These are phyloP conservation scores for Arthrinium puccinioides DNA, from an alignment of 2,329 filamentous ascomycete species.

Conservation along the genomic window DNA sequence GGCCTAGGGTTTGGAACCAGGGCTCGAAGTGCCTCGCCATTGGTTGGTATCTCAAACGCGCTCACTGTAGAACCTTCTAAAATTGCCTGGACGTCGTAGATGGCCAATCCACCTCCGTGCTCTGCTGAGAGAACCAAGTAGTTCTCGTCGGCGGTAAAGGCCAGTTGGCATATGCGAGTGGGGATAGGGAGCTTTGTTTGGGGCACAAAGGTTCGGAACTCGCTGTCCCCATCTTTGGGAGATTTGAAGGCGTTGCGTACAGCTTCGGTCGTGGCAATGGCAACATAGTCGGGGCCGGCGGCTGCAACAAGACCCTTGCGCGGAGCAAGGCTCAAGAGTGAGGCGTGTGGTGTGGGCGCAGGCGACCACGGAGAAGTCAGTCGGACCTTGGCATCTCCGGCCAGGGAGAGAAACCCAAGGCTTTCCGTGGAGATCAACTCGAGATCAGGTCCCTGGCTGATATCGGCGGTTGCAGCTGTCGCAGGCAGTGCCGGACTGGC, in stretches of 20 bases:
- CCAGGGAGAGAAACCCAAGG: slow-evolving; percentile 74
- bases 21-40: slow-evolving; percentile 64
- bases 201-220: slow-evolving; percentile 64
- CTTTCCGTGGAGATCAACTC: slow-evolving; percentile 78
- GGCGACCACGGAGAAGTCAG: slow-evolving; percentile 73
- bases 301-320: slow-evolving; percentile 77
- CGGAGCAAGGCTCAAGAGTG: slow-evolving; percentile 77
- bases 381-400: slow-evolving; percentile 75
- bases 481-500: slow-evolving; percentile 9
- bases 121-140: slow-evolving; percentile 80
- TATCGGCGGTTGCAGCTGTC: slow-evolving; percentile 7
- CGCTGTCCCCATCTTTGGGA: slow-evolving; percentile 50
- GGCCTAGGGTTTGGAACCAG: slow-evolving; percentile 74
- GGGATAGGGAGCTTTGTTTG: slow-evolving; percentile 67
- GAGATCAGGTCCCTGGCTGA: slow-evolving; percentile 57
- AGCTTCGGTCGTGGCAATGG: slow-evolving; percentile 69
- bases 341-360: slow-evolving; percentile 69
- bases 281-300: slow-evolving; percentile 72
- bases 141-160: slow-evolving; percentile 84
- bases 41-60: slow-evolving; percentile 70
- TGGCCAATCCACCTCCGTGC: slow-evolving; percentile 69
- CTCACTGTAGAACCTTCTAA: slow-evolving; percentile 59
- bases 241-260: slow-evolving; percentile 68
- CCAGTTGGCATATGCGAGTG: slow-evolving; percentile 75
- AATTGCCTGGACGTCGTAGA: slow-evolving; percentile 70